Base-by-base conservation (phyloP, 2,329 filamentous ascomycete genomes). In the Colletotrichum navitas region DNA sequence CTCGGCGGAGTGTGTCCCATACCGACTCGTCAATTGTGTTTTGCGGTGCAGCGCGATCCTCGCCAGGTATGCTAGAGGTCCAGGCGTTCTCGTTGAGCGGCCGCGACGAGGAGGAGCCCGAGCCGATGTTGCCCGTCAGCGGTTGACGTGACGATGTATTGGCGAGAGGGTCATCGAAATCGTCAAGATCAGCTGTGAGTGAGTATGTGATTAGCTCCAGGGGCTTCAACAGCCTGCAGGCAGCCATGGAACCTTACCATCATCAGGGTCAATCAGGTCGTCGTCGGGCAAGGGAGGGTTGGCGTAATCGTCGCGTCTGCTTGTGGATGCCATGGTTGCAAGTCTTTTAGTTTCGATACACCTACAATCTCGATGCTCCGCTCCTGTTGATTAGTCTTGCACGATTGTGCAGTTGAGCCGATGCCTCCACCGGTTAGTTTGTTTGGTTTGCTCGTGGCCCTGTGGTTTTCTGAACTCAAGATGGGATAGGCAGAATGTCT, bases 1-100 rank as follows among this genome's bases (percentile, higher is more conserved):
- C 96, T 76, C 96, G 92, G 63, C 93, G 94, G 72, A 99, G 86
- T n/a, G 96, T 99, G 54, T 95, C 94, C 96, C 96, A 99, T 51
- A 99, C 96, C 1, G 91, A 92, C 84, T 99, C 96, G 82, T 99
- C 96, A 81, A 99, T 97, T 56, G 96, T 99, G 83, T 97, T 97
- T 75, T 92, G 91, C 10, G 94, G 90, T 21, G 96, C 95, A 74
- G 92, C 89, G 66, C 96, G 93, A 84, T 99, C 96, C 82, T 98
- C 95, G 75, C 96, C 96, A 2, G 92, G 92, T 79, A 99, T 97
- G 70, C 91, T 91, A 29, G 94, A 96, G 34, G 94, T 97, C 76
- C 98, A 88, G 81, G 95, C 97, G 78, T 87, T 90, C 80, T 95
- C 91, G 77, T 94, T 91, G 70, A 93, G 86, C 62, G 87, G 74